Conservation (phyloP, 2,329 filamentous ascomycete species). For the Botrytis elliptica region DNA sequence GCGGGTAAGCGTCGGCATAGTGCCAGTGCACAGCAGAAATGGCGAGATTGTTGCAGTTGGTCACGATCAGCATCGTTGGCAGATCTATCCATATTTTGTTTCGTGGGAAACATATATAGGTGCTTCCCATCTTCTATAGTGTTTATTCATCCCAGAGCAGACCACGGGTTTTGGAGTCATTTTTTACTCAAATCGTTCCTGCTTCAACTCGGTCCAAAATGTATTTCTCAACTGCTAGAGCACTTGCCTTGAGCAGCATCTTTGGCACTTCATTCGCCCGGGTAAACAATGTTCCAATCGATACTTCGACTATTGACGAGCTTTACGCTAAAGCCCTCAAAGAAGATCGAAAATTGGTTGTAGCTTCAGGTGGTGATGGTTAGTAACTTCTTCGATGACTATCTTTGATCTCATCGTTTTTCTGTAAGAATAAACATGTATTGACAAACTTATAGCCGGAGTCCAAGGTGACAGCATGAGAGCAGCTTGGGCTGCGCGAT, state of each 20-base stretch:
- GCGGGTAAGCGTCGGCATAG: neutral
- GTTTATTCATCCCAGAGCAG: neutral
- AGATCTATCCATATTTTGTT: neutral
- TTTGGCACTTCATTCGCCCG: neutral
- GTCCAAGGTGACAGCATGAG: neutral
- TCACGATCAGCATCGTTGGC: neutral
- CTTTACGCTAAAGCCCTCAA: neutral
- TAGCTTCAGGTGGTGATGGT: constrained; percentile 14
- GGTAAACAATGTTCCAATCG: neutral
- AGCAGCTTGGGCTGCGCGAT: neutral
- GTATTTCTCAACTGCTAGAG: neutral
- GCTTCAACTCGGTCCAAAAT: neutral
- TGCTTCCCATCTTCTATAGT: neutral
- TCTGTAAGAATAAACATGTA: neutral
- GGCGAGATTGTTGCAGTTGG: neutral
- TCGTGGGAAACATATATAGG: neutral
- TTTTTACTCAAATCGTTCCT: neutral
- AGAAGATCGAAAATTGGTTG: constrained; percentile 4
- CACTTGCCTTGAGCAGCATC: constrained; percentile 4
- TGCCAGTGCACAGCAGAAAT: neutral
- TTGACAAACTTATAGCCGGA: neutral
- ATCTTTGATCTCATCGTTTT: neutral
- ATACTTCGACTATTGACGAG: neutral
- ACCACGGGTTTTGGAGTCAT: neutral
- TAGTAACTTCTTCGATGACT: neutral